Evolutionary conservation across 2,329 filamentous ascomycete species (phyloP).

Genomic region (Fusarium sp.): DNA sequence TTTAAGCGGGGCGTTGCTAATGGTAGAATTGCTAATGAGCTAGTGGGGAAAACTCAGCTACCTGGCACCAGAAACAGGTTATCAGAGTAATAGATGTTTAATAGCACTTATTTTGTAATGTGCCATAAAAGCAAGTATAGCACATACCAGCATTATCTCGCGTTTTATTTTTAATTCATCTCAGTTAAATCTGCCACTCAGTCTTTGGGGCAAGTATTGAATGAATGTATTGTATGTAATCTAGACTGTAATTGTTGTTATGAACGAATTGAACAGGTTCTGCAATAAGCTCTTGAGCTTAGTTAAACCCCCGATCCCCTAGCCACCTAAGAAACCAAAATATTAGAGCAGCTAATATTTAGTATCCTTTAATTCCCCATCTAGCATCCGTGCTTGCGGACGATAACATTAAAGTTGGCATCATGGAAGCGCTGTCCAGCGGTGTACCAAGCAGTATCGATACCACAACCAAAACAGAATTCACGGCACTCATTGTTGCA

Average conservation of each 20-base stretch:
- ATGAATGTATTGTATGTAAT: not conserved
- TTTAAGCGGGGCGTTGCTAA: too few species aligned
- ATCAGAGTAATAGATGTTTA: too few species aligned
- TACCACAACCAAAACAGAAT: not conserved
- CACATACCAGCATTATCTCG: too few species aligned
- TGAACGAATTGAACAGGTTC: not conserved
- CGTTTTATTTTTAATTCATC: not conserved
- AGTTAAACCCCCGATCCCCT: too few species aligned
- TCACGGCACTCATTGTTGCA: not conserved
- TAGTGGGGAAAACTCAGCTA: too few species aligned
- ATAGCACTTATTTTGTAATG: too few species aligned
- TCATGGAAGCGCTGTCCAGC: not conserved
- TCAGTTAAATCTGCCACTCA: not conserved
- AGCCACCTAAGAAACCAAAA: not conserved
- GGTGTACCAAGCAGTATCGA: not conserved
- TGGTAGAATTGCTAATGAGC: too few species aligned
- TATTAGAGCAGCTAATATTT: too few species aligned
- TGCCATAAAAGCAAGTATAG: too few species aligned
- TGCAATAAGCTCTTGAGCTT: not conserved
- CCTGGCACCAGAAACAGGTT: too few species aligned
- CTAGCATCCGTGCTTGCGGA: not conserved
- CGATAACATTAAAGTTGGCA: not conserved
- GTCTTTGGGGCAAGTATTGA: rapidly evolving
- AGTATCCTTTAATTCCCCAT: not conserved
- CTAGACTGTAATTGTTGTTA: not conserved